Conservation (phyloP, 208 protist species). For the Porcisia hertigi region DNA sequence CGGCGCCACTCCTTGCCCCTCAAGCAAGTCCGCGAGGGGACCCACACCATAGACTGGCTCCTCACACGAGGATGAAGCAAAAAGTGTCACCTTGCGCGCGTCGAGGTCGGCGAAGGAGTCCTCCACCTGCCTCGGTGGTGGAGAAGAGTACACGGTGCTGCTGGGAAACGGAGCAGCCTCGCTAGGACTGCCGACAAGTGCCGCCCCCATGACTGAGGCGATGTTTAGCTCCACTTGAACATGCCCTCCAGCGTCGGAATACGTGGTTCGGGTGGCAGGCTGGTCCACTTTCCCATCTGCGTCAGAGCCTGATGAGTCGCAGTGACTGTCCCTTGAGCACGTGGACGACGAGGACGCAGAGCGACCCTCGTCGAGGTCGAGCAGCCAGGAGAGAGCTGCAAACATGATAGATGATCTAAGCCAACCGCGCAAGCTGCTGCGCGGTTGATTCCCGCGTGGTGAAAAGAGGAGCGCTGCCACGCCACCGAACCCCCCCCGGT, state of each 20-base stretch:
- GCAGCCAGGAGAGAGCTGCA: conserved; percentile 24
- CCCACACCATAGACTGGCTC: not conserved
- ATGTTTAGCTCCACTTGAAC: conserved; percentile 20
- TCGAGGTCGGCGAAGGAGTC: conserved; percentile 22
- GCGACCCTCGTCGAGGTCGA: conserved; percentile 14
- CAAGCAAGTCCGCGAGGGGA: not conserved
- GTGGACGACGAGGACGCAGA: conserved; percentile 11
- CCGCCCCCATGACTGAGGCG: not conserved
- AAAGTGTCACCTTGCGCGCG: conserved; percentile 7
- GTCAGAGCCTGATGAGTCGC: not conserved
- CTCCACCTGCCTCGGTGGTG: not conserved
- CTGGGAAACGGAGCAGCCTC: not conserved
- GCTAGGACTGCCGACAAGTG: not conserved
- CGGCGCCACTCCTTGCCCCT: not conserved
- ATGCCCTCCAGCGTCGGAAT: conserved; percentile 2
- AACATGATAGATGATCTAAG: conserved; percentile 1
- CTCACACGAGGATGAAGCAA: conserved; percentile 6
- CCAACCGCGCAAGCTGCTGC: not conserved
- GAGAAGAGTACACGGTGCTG: not conserved
- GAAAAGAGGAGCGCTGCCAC: not conserved
- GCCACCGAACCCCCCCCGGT: not conserved
- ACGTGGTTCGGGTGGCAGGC: conserved; percentile 6
- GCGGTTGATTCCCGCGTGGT: not conserved
- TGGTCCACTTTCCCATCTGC: not conserved
- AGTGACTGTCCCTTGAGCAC: conserved; percentile 3